Evolutionary conservation across 2,329 filamentous ascomycete species (phyloP).

Genomic region (Penicillium sp.): DNA sequence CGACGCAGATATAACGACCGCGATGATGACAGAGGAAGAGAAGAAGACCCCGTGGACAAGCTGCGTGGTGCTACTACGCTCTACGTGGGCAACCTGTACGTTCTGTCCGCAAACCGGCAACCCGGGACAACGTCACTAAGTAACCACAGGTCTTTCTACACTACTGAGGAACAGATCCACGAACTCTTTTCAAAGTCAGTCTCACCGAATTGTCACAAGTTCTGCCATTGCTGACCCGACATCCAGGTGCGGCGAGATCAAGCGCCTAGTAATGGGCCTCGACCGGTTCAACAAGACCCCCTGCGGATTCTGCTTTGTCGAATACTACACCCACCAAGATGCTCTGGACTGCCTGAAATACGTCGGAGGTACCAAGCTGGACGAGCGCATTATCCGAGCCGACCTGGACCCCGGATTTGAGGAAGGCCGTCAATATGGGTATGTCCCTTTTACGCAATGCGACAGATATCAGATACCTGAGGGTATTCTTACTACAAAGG

Average conservation of each 20-base stretch:
- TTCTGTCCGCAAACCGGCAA: constrained; percentile 16
- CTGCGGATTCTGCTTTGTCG: constrained; percentile 98
- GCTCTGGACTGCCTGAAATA: constrained; percentile 98
- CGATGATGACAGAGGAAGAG: constrained; percentile 44
- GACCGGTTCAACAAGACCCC: constrained; percentile 97
- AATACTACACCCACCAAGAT: constrained; percentile 98
- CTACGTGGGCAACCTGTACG: constrained; percentile 93
- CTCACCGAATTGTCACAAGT: background rate
- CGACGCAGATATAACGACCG: constrained; percentile 61
- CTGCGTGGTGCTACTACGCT: constrained; percentile 87
- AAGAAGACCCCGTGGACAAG: constrained; percentile 69
- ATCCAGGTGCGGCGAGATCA: constrained; percentile 81
- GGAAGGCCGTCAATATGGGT: constrained; percentile 92
- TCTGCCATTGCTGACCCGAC: constrained; percentile 5
- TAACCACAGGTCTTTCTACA: constrained; percentile 80
- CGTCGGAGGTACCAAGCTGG: constrained; percentile 93
- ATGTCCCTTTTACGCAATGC: constrained; percentile 25
- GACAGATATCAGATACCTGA: background rate
- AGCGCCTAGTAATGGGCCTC: constrained; percentile 94
- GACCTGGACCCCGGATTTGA: constrained; percentile 95
- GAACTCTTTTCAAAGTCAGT: constrained; percentile 84
- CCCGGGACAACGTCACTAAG: constrained; percentile 11
- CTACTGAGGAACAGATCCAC: constrained; percentile 97
- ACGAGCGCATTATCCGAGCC: constrained; percentile 93
- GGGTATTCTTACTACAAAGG: background rate